Evolutionary conservation across 2,329 filamentous ascomycete genomes (phyloP).

Genomic region (Trichoderma oligosporum): DNA sequence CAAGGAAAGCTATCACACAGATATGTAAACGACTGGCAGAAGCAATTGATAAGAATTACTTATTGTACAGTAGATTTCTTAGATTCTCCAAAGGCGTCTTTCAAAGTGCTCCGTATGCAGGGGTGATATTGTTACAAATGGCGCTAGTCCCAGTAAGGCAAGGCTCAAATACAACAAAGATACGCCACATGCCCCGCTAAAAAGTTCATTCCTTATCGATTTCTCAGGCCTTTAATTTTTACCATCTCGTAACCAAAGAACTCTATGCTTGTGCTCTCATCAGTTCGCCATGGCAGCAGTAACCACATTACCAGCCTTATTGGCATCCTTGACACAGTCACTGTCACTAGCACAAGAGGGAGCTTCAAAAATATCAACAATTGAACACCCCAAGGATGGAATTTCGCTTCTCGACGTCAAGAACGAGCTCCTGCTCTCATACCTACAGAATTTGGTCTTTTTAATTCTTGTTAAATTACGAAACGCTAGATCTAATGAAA

Average conservation of each 20-base stretch:
- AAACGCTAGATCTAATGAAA: slow-evolving; percentile 38
- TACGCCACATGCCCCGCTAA: slow-evolving; percentile 10
- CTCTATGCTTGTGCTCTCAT: neutral
- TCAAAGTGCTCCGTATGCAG: no score
- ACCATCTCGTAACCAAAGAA: neutral
- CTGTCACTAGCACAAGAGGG: slow-evolving; percentile 63
- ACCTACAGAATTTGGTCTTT: slow-evolving; percentile 90
- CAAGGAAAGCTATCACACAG: no score
- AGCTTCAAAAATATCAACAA: slow-evolving; percentile 56
- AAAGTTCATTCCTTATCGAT: slow-evolving; percentile 14
- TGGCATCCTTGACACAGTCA: slow-evolving; percentile 56
- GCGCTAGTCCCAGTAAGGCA: neutral
- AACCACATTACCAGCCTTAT: slow-evolving; percentile 46
- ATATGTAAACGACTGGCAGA: no score
- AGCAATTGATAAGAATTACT: no score
- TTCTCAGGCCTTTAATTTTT: slow-evolving; percentile 10
- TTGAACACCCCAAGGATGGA: slow-evolving; percentile 75
- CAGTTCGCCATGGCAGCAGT: slow-evolving; percentile 43
- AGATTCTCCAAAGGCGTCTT: no score
- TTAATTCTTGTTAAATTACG: slow-evolving; percentile 78
- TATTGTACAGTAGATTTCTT: no score
- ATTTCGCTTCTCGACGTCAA: slow-evolving; percentile 94
- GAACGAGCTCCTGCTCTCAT: slow-evolving; percentile 94
- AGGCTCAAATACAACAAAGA: neutral
- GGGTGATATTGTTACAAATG: neutral